Percentiles rank a stretch among this genome's conserved stretches.
phyloP scores from a whole-genome alignment of 306 rosid species.

The Begonia fuchsioides region DNA sequence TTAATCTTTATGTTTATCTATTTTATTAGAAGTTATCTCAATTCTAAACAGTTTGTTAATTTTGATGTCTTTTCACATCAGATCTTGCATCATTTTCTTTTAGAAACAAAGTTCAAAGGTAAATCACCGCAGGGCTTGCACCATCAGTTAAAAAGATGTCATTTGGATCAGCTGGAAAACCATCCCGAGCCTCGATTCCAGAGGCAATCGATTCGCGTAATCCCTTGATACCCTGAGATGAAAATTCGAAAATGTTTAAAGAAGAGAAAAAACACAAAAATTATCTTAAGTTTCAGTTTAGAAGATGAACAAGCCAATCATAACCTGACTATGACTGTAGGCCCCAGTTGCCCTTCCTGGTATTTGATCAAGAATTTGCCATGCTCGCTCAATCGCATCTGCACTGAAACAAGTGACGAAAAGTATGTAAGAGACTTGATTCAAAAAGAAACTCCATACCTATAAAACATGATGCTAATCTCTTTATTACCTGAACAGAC shows the following conservation, averaged over 20 bases:
- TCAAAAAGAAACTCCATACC: background rate
- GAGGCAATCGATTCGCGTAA: constrained; percentile 72
- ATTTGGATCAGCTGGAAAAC: constrained; percentile 59
- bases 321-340: constrained; percentile 92
- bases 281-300: background rate
- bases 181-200: constrained; percentile 81
- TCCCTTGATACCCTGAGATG: constrained; percentile 68
- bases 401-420: constrained; percentile 27
- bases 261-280: no score
- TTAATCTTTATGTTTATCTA: no score
- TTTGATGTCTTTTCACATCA: background rate
- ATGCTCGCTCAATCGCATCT: constrained; percentile 63
- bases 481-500: constrained; percentile 71
- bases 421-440: background rate
- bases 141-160: constrained; percentile 88
- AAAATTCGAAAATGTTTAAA: constrained; percentile 7
- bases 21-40: no score
- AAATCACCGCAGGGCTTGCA: constrained; percentile 81
- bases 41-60: background rate
- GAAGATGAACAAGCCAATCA: constrained; percentile 2
- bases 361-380: constrained; percentile 64
- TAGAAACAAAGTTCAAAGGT: constrained; percentile 1
- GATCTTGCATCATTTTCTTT: background rate
- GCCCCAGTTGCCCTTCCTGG: constrained; percentile 96
- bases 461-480: background rate